Base-by-base conservation (phyloP, 371 early-diverging fungal genomes). In the Amoeboaphelidium occidentale region DNA sequence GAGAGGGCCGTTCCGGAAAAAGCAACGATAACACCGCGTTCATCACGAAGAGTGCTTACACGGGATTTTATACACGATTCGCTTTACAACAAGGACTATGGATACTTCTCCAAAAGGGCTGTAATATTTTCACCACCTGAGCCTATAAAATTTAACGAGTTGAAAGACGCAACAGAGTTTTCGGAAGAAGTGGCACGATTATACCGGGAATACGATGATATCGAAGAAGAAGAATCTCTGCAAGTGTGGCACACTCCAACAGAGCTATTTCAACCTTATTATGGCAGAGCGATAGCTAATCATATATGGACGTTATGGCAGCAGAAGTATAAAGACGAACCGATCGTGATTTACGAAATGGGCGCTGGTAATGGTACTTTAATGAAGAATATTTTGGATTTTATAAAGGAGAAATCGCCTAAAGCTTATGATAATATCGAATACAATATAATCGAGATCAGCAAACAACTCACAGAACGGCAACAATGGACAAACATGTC, bases 231-330 rank as follows among this genome's bases (percentile, higher is more conserved):
- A 43, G 67, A 64, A 25, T 57, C 84, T 0, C 63, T 81, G 54
- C 93, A 91, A 63, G 76, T 90, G 23, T 92, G 97, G 92, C 92
- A 93, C 60, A 93, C 97, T 2, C 88, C 93, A 2, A 86, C 90
- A 0, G 93, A 93, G 59, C 60, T 93, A 24, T 87, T 96, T 62
- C 58, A 76, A 76, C 87, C 89, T 14, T 83, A 76, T 76, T 88
- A 85, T 61, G 90, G 87, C 0, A 75, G 81, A 54, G 83, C 92
- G 10, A 63, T 94, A 51, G 96, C 91, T 2, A 78, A 79, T 49
- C 81, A 89, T 53, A 73, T 94, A 74, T 70, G 50, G 55, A 62
- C 65, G 53, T 48, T n/a, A 6, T 52, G 23, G 42, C 32, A 23
- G 43, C 68, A 69, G 48, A 74, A 74, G 47, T 32, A 32, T 32